Evolutionary conservation across 768 basidiomycete genomes (phyloP).

Genomic region (Crassisporium funariophilum): DNA sequence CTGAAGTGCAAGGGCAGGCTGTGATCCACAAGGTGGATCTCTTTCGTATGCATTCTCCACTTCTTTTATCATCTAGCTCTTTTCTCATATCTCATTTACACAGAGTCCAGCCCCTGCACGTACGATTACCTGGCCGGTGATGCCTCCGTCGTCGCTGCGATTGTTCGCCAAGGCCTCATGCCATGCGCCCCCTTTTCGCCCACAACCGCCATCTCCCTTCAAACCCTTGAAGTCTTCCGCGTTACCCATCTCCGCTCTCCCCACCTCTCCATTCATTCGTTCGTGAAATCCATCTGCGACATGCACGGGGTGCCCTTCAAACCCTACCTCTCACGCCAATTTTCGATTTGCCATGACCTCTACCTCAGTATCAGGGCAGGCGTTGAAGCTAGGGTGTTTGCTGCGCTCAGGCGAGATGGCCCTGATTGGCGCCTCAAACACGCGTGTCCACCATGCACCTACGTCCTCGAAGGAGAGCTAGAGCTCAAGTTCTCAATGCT

Average conservation of each 20-base stretch:
- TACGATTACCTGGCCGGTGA: too few relatives aligned
- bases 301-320: conserved; percentile 24
- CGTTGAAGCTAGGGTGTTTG: conserved; percentile 14
- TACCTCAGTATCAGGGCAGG: conserved; percentile 18
- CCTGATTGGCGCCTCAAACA: conserved; percentile 25
- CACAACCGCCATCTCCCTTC: too few relatives aligned
- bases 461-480: conserved; percentile 21
- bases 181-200: too few relatives aligned
- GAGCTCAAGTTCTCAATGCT: conserved; percentile 22
- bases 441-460: conserved; percentile 20
- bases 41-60: neutral
- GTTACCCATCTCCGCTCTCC: too few relatives aligned
- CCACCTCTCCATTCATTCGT: too few relatives aligned
- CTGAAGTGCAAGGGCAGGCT: neutral
- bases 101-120: too few relatives aligned
- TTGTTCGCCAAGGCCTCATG: too few relatives aligned
- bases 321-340: conserved; percentile 19
- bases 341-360: conserved; percentile 27
- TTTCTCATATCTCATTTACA: too few relatives aligned
- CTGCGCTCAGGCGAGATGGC: conserved; percentile 22
- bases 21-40: neutral
- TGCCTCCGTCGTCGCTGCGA: too few relatives aligned
- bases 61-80: neutral
- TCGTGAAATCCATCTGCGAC: conserved; percentile 30
- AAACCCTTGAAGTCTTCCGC: too few relatives aligned